Conservation (phyloP, 345 rosid genomes). For the Durio zibethinus region DNA sequence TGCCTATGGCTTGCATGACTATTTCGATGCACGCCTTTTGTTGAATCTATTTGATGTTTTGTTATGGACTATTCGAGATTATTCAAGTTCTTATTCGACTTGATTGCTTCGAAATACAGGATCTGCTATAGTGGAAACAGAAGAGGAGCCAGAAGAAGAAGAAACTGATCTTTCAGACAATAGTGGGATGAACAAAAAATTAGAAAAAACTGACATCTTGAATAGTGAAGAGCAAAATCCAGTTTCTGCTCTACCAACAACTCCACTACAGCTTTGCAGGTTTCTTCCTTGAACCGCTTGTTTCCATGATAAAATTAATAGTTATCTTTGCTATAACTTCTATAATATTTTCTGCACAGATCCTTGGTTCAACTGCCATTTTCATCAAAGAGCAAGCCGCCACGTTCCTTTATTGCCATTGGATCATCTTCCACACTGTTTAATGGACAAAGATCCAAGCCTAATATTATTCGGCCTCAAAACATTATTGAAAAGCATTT, state of each 20-base stretch:
- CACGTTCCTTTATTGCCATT: conserved; percentile 46
- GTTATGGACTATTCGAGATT: not conserved
- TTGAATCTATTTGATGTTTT: not conserved
- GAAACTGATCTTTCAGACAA: conserved; percentile 52
- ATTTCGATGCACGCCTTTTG: not conserved
- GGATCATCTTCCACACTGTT: conserved; percentile 39
- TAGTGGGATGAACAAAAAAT: conserved; percentile 28
- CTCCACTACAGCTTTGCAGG: conserved; percentile 83
- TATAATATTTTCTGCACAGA: conserved; percentile 33
- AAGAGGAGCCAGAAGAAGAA: conserved; percentile 46
- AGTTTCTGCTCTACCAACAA: conserved; percentile 53
- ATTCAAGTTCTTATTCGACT: not conserved
- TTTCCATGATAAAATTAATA: not conserved
- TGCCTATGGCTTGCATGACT: not conserved
- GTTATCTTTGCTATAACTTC: not conserved
- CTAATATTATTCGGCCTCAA: conserved; percentile 37
- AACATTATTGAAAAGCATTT: conserved; percentile 49
- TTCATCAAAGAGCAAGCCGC: conserved; percentile 65
- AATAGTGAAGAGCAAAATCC: conserved; percentile 56
- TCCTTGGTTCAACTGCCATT: conserved; percentile 62
- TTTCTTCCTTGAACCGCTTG: conserved; percentile 15
- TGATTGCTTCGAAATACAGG: conserved; percentile 38
- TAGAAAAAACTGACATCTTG: conserved; percentile 39
- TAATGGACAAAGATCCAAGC: conserved; percentile 34
- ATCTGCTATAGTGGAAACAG: conserved; percentile 47